A percentile compares a stretch with the other conserved stretches of the same genome.
phyloP scores from a whole-genome alignment of 2,329 filamentous ascomycete species.

The Penicillium sp. region DNA sequence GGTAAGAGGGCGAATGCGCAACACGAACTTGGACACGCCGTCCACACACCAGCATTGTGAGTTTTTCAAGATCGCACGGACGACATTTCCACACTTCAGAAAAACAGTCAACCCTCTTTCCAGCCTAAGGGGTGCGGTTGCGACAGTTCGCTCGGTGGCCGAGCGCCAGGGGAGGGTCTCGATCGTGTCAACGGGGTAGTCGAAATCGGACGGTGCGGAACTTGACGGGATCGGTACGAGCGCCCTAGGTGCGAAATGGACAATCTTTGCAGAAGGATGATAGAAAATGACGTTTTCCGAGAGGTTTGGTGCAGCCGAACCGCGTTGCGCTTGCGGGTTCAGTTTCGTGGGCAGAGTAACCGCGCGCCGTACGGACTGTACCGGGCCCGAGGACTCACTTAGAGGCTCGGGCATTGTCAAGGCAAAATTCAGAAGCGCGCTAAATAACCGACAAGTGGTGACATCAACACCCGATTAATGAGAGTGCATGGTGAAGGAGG shows the following conservation, averaged over 20 bases:
- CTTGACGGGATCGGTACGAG: conserved; percentile 49
- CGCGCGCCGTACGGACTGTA: conserved; percentile 39
- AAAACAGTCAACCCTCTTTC: conserved; percentile 89
- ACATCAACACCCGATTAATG: conserved; percentile 8
- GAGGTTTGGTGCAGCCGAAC: conserved; percentile 30
- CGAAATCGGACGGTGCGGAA: conserved; percentile 46
- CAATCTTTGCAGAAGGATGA: conserved; percentile 72
- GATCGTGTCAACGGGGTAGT: conserved; percentile 56
- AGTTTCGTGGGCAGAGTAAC: conserved; percentile 44
- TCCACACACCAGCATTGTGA: conserved; percentile 95
- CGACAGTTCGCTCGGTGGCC: conserved; percentile 77
- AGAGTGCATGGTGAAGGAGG: conserved; percentile 10
- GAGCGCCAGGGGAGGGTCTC: conserved; percentile 74
- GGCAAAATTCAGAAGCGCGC: conserved; percentile 8
- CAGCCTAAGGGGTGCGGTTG: conserved; percentile 78
- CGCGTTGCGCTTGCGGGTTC: conserved; percentile 34
- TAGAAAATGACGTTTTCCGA: conserved; percentile 63
- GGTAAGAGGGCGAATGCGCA: conserved; percentile 78
- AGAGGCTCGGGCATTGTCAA: conserved; percentile 40
- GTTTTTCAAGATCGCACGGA: conserved; percentile 84
- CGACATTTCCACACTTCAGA: conserved; percentile 78
- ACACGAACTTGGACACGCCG: conserved; percentile 79
- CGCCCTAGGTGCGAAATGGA: conserved; percentile 60
- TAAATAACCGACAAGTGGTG: conserved; percentile 9
- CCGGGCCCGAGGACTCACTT: conserved; percentile 34